A percentile compares a stretch with the other conserved stretches of the same genome.
phyloP scores from a whole-genome alignment of 108 stramenopile genomes.

The Cylindrotheca closterium region DNA sequence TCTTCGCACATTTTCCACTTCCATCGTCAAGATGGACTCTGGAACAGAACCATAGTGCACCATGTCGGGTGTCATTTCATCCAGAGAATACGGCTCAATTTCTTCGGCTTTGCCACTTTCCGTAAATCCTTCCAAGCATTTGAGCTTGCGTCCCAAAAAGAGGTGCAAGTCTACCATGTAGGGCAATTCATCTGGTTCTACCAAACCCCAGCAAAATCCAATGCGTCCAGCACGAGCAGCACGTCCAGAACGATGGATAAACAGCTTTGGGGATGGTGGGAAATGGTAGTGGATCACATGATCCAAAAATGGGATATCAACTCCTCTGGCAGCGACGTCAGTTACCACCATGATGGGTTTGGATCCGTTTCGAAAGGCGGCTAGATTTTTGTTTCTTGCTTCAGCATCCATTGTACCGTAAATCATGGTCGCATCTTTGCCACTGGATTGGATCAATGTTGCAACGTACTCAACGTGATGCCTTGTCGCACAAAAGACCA shows the following conservation, averaged over 20 bases:
- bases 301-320: slow-evolving; percentile 97
- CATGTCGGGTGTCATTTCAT: slow-evolving; percentile 94
- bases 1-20: slow-evolving; percentile 89
- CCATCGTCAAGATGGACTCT: slow-evolving; percentile 86
- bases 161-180: slow-evolving; percentile 97
- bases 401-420: slow-evolving; percentile 97
- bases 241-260: slow-evolving; percentile 95
- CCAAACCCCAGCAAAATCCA: slow-evolving; percentile 89
- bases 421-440: slow-evolving; percentile 69
- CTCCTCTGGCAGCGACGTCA: slow-evolving; percentile 97
- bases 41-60: slow-evolving; percentile 95
- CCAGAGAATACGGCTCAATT: slow-evolving; percentile 72
- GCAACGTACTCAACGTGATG: slow-evolving; percentile 97
- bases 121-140: slow-evolving; percentile 26
- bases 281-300: slow-evolving; percentile 98
- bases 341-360: slow-evolving; percentile 93
- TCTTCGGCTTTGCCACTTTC: slow-evolving; percentile 25
- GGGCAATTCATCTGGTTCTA: slow-evolving; percentile 96
- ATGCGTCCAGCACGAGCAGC: slow-evolving; percentile 92
- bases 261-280: slow-evolving; percentile 92
- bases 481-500: slow-evolving; percentile 95
- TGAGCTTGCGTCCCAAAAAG: slow-evolving; percentile 88
- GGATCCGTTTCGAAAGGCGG: slow-evolving; percentile 81
- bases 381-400: slow-evolving; percentile 84
- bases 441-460: slow-evolving; percentile 67